These are phyloP conservation scores for Nicotiana tabacum DNA, from an alignment of 257 asterid species.

Conservation along the genomic window DNA sequence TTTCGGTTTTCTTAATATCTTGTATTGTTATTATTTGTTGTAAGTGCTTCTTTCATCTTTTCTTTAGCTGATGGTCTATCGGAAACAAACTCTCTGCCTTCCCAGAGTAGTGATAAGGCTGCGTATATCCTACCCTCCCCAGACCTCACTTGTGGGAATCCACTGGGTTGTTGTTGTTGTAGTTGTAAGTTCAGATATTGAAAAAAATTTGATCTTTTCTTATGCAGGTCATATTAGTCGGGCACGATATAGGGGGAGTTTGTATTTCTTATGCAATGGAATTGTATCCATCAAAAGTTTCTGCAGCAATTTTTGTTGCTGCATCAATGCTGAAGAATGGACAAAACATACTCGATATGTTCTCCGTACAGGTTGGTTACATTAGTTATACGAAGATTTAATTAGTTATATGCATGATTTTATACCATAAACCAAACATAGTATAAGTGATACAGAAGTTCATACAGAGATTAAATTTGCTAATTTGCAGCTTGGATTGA, in stretches of 20 bases:
- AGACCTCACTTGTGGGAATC: no score
- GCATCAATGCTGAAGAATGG: conserved; percentile 46
- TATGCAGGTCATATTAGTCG: conserved; percentile 54
- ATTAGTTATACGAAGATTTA: neutral
- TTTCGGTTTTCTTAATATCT: no score
- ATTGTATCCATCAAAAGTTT: conserved; percentile 40
- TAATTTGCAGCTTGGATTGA: conserved; percentile 31
- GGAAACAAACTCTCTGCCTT: no score
- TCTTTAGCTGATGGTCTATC: no score
- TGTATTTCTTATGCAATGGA: conserved; percentile 57
- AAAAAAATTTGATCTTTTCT: neutral
- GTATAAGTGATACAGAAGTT: neutral
- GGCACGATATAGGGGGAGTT: conserved; percentile 59
- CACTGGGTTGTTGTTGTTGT: no score
- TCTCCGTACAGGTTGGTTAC: conserved; percentile 41
- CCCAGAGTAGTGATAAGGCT: no score
- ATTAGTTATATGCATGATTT: neutral
- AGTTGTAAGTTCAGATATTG: neutral
- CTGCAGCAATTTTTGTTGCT: conserved; percentile 51
- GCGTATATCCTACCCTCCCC: no score
- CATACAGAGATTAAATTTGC: neutral
- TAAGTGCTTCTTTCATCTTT: no score
- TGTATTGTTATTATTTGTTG: no score
- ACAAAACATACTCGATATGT: conserved; percentile 44
- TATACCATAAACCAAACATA: neutral